These are phyloP conservation scores for Colletotrichum neosansevieriae DNA, from an alignment of 2,329 filamentous ascomycete species.

Conservation along the genomic window DNA sequence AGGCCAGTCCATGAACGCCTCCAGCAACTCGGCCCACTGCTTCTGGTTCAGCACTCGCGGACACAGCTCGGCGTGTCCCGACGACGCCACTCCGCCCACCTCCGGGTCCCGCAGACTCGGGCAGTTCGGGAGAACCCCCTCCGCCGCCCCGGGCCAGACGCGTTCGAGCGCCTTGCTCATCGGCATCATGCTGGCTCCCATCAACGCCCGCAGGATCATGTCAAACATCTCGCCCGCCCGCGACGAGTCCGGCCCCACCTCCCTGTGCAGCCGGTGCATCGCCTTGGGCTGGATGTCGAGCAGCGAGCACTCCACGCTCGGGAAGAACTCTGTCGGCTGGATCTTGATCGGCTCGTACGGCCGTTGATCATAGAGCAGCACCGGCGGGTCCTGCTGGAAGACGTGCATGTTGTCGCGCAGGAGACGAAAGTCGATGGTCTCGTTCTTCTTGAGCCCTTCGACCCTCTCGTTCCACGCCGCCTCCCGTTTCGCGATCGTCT, in stretches of 20 bases:
- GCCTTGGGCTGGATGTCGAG: slow-evolving; percentile 75
- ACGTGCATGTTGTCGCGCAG: slow-evolving; percentile 67
- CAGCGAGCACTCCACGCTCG: slow-evolving; percentile 67
- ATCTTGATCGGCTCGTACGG: slow-evolving; percentile 76
- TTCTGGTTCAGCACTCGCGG: slow-evolving; percentile 62
- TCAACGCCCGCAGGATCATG: slow-evolving; percentile 60
- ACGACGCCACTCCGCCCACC: slow-evolving; percentile 58
- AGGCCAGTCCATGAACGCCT: slow-evolving; percentile 75
- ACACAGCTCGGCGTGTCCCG: slow-evolving; percentile 56
- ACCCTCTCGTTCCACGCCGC: slow-evolving; percentile 52
- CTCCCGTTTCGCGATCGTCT: slow-evolving; percentile 47
- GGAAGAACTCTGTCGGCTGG: slow-evolving; percentile 73
- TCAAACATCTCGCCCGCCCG: slow-evolving; percentile 65
- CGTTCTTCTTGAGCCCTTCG: slow-evolving; percentile 48
- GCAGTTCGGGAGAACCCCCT: slow-evolving; percentile 63
- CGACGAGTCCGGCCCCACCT: slow-evolving; percentile 54
- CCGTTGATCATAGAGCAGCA: slow-evolving; percentile 77
- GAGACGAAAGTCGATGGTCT: slow-evolving; percentile 52
- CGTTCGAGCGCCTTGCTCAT: slow-evolving; percentile 60
- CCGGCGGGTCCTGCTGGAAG: slow-evolving; percentile 61
- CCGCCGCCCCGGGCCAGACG: slow-evolving; percentile 70
- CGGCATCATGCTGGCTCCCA: slow-evolving; percentile 48
- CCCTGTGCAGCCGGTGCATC: slow-evolving; percentile 61
- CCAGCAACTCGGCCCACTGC: slow-evolving; percentile 69
- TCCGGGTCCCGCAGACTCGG: slow-evolving; percentile 61